Evolutionary conservation across 305 asterid genomes (phyloP).

Genomic region (Fraxinus nigra): DNA sequence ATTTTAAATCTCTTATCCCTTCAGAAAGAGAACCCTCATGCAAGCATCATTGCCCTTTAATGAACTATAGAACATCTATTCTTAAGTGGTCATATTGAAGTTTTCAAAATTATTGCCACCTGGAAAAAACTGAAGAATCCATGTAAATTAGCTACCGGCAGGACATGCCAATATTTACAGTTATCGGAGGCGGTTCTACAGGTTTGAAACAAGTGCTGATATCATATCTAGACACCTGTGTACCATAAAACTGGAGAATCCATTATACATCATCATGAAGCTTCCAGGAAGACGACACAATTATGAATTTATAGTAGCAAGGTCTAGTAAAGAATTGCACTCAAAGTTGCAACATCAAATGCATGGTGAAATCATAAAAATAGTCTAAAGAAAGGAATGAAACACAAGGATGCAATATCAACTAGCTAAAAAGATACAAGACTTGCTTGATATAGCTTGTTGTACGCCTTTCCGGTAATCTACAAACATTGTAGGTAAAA

Average conservation of each 20-base stretch:
- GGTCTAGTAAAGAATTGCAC: constrained; percentile 7
- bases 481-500: constrained; percentile 95
- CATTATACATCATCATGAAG: neutral
- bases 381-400: constrained; percentile 15
- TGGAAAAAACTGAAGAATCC: neutral
- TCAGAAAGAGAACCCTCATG: neutral
- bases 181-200: constrained; percentile 12
- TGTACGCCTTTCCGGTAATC: constrained; percentile 98
- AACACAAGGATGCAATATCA: constrained; percentile 17
- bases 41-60: neutral
- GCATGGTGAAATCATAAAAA: constrained; percentile 1
- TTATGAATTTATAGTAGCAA: neutral
- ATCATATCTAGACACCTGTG: constrained; percentile 6
- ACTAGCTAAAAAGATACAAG: constrained; percentile 27
- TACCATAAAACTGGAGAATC: neutral
- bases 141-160: neutral
- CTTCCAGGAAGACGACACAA: constrained; percentile 19
- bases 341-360: constrained; percentile 1
- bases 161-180: neutral
- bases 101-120: neutral
- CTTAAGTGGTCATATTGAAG: neutral
- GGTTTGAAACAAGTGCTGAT: constrained; percentile 12
- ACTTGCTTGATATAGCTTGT: constrained; percentile 99
- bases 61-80: neutral
- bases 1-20: neutral